phyloP scores from a whole-genome alignment of 208 protist species.

The Acanthamoeba castellanii region DNA sequence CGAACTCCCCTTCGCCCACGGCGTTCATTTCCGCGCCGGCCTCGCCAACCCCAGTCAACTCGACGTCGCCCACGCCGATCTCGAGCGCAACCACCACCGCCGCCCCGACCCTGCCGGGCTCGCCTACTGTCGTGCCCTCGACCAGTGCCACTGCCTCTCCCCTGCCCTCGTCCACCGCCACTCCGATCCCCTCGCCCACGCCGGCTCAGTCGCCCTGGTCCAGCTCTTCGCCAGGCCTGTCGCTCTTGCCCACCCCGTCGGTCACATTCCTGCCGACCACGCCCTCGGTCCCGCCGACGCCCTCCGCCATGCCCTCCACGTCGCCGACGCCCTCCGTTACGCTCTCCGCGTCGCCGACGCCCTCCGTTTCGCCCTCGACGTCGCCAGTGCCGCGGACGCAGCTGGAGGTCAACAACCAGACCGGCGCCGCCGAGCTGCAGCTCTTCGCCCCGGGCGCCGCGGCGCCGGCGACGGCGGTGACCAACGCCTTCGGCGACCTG shows the following conservation, averaged over 20 bases:
- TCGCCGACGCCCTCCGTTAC: background rate
- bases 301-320: background rate
- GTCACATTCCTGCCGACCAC: background rate
- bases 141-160: background rate
- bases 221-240: background rate
- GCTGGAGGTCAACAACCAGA: background rate
- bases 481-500: background rate
- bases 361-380: background rate
- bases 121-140: background rate
- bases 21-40: too few relatives aligned
- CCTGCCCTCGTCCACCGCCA: background rate
- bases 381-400: background rate
- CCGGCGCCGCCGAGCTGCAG: background rate
- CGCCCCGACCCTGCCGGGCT: too few relatives aligned
- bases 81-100: too few relatives aligned
- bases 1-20: too few relatives aligned
- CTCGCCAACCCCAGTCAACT: too few relatives aligned
- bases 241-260: background rate
- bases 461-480: background rate
- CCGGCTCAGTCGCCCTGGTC: background rate
- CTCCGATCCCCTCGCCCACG: background rate
- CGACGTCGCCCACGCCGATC: too few relatives aligned
- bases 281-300: background rate
- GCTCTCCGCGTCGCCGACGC: background rate
- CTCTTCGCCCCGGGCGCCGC: background rate